phyloP scores from a whole-genome alignment of 2,329 filamentous ascomycete genomes.

The Corinectria fuckeliana region DNA sequence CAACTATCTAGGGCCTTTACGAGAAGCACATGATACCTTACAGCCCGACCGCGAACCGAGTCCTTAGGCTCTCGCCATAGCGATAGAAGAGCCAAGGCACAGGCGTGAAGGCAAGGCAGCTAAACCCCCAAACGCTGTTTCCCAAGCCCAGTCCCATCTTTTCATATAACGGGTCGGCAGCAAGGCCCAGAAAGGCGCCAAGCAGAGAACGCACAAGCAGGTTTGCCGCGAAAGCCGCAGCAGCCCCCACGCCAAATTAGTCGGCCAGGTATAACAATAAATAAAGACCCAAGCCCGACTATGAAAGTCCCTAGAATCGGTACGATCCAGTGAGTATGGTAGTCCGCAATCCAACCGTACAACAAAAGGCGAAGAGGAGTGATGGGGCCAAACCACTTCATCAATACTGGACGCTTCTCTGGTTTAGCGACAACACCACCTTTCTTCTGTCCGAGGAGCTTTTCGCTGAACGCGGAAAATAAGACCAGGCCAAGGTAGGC shows the following conservation, averaged over 20 bases:
- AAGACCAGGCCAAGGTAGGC: conserved; percentile 48
- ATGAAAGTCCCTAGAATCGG: conserved; percentile 62
- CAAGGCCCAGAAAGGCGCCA: conserved; percentile 24
- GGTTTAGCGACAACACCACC: conserved; percentile 33
- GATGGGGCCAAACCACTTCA: conserved; percentile 60
- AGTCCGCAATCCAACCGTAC: conserved; percentile 65
- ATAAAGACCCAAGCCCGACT: conserved; percentile 52
- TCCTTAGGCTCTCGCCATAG: conserved; percentile 23
- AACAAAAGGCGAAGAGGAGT: conserved; percentile 61
- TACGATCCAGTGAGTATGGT: conserved; percentile 61
- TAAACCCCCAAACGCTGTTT: conserved; percentile 25
- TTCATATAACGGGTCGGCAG: conserved; percentile 17
- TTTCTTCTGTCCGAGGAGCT: conserved; percentile 6
- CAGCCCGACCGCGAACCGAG: conserved; percentile 18
- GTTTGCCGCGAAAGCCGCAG: conserved; percentile 35
- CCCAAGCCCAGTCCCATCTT: conserved; percentile 26
- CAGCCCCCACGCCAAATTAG: conserved; percentile 28
- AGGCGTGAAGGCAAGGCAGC: conserved; percentile 24
- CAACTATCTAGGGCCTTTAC: too few species aligned
- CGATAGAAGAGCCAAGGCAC: conserved; percentile 26
- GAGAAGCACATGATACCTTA: too few species aligned
- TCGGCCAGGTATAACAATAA: conserved; percentile 45
- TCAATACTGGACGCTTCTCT: conserved; percentile 59
- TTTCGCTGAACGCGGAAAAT: conserved; percentile 26
- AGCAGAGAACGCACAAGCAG: conserved; percentile 43